Percentiles rank a stretch among this genome's conserved stretches.
phyloP scores from a whole-genome alignment of 2,329 filamentous ascomycete genomes.

The Cyphellophora europaea region DNA sequence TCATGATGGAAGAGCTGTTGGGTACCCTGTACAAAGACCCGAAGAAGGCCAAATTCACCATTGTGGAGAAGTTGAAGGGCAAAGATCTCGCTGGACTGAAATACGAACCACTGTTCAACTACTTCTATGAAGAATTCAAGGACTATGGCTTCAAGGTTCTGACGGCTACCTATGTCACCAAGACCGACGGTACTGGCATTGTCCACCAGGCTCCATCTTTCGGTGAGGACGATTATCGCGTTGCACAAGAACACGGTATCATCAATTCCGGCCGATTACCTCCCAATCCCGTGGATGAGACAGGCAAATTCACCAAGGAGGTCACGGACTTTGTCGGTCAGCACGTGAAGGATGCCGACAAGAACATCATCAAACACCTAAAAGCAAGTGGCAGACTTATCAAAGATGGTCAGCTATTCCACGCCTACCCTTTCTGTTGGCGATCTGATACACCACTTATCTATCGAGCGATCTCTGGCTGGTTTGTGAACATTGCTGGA shows the following conservation, averaged over 20 bases:
- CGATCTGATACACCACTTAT: constrained; percentile 82
- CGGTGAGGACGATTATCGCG: constrained; percentile 83
- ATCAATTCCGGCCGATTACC: constrained; percentile 64
- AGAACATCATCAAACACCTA: constrained; percentile 75
- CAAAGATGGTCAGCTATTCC: constrained; percentile 68
- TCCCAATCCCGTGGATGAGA: constrained; percentile 74
- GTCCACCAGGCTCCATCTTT: constrained; percentile 84
- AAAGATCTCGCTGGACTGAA: constrained; percentile 73
- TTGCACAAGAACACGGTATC: constrained; percentile 62
- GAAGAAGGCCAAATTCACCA: constrained; percentile 83
- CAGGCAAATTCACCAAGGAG: constrained; percentile 64
- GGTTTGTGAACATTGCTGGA: constrained; percentile 78
- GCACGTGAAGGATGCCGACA: constrained; percentile 82
- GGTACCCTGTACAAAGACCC: constrained; percentile 76
- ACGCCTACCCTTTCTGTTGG: constrained; percentile 82
- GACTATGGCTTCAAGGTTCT: constrained; percentile 68
- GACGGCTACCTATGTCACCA: constrained; percentile 71
- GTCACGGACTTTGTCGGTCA: constrained; percentile 69
- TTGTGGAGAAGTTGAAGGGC: constrained; percentile 64
- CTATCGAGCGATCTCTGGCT: constrained; percentile 79
- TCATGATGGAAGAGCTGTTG: constrained; percentile 68
- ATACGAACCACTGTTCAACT: constrained; percentile 74
- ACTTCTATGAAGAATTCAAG: constrained; percentile 76
- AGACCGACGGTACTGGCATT: constrained; percentile 76
- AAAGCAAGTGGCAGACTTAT: constrained; percentile 65